Percentiles rank a stretch among this genome's conserved stretches.
Conservation (phyloP, 257 asterid species). For the Solanum ahanhuiri region DNA sequence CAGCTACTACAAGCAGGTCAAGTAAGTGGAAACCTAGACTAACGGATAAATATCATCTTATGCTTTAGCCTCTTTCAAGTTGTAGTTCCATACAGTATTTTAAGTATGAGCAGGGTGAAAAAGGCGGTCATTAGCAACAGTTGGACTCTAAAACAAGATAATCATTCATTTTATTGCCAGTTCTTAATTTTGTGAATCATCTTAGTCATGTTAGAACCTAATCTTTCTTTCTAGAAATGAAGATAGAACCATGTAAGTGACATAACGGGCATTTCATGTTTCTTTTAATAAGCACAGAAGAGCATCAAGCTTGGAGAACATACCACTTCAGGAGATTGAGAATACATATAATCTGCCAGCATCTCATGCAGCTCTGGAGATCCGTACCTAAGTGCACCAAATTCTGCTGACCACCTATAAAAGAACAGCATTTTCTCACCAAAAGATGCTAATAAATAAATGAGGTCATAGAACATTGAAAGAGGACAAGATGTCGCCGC, state of each 20-base stretch:
- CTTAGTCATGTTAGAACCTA: background rate
- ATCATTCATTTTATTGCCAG: background rate
- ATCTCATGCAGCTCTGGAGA: constrained; percentile 92
- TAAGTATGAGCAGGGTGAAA: background rate
- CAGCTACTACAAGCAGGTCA: background rate
- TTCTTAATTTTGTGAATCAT: background rate
- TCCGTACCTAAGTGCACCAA: constrained; percentile 63
- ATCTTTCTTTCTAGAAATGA: background rate
- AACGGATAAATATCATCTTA: background rate
- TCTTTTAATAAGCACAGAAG: background rate
- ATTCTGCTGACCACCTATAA: constrained; percentile 87
- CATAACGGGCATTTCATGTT: background rate
- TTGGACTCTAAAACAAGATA: background rate
- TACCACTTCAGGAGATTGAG: constrained; percentile 96
- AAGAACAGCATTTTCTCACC: background rate
- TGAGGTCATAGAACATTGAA: background rate
- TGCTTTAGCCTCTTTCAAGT: background rate
- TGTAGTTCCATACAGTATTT: background rate
- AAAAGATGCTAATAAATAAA: background rate
- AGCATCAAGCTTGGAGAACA: constrained; percentile 3
- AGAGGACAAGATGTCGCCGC: background rate
- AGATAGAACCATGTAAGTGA: background rate
- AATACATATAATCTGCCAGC: constrained; percentile 79
- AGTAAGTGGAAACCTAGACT: background rate
- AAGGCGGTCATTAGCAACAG: background rate